phyloP scores from a whole-genome alignment of 345 rosid genomes.

The Heritiera littoralis region DNA sequence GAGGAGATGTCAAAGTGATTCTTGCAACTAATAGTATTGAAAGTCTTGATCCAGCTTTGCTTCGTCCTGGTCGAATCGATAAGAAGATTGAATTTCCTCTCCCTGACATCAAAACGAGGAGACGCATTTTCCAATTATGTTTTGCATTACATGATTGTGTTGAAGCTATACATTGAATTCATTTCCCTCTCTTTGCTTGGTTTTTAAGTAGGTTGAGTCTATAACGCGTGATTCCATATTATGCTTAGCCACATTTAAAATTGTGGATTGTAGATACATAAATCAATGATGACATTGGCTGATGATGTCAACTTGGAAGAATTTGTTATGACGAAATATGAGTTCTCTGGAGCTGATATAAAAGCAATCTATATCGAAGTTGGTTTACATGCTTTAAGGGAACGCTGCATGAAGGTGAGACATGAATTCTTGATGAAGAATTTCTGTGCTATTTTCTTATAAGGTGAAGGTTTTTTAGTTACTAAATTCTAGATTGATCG shows the following conservation, averaged over 20 bases:
- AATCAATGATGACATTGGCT: slow-evolving; percentile 69
- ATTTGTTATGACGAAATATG: slow-evolving; percentile 96
- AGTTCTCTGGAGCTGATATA: slow-evolving; percentile 96
- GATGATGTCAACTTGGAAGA: slow-evolving; percentile 98
- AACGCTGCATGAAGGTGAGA: slow-evolving; percentile 90
- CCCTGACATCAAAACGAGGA: slow-evolving; percentile 95
- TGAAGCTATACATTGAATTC: background rate
- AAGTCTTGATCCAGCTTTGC: slow-evolving; percentile 95
- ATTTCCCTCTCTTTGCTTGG: background rate
- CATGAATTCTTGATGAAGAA: background rate
- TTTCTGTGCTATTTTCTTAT: background rate
- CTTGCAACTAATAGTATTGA: slow-evolving; percentile 95
- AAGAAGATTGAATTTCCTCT: slow-evolving; percentile 97
- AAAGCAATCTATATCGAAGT: slow-evolving; percentile 97
- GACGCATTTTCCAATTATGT: slow-evolving; percentile 90
- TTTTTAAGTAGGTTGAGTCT: background rate
- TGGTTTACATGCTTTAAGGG: slow-evolving; percentile 87
- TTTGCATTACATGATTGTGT: slow-evolving; percentile 27
- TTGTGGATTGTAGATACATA: slow-evolving; percentile 66
- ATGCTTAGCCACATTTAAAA: slow-evolving; percentile 17
- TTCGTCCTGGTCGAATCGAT: slow-evolving; percentile 94
- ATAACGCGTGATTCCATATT: background rate
- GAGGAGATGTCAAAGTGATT: slow-evolving; percentile 97
- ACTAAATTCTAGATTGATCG: background rate
- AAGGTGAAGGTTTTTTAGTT: background rate